phyloP scores from a whole-genome alignment of 306 rosid species.

The Chamaecrista fasciculata region DNA sequence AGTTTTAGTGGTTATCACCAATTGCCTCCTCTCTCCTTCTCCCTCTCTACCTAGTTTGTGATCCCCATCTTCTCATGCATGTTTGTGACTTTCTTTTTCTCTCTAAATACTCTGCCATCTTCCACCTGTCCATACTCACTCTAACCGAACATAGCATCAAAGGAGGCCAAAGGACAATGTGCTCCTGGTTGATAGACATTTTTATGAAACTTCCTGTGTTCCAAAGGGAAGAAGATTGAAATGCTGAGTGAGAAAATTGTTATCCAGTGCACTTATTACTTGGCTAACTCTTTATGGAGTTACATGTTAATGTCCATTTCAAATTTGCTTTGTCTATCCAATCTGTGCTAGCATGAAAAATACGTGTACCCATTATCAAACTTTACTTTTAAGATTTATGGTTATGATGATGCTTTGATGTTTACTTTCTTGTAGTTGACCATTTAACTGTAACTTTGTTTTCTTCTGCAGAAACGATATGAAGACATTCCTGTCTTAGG shows the following conservation, averaged over 20 bases:
- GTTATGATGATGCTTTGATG: slow-evolving; percentile 6
- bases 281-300: neutral
- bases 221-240: neutral
- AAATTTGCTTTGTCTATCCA: neutral
- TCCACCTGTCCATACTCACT: neutral
- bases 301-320: slow-evolving; percentile 1
- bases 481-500: slow-evolving; percentile 53
- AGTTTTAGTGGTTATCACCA: neutral
- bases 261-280: slow-evolving; percentile 3
- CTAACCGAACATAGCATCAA: neutral
- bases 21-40: neutral
- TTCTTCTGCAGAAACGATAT: slow-evolving; percentile 43
- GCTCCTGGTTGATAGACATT: neutral
- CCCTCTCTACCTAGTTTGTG: neutral
- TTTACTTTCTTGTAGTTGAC: neutral
- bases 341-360: slow-evolving; percentile 2
- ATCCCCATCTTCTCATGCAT: neutral
- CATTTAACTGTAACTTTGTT: neutral
- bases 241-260: neutral
- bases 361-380: neutral
- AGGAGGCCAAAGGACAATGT: neutral
- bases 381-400: neutral
- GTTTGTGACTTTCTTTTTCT: neutral
- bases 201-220: neutral
- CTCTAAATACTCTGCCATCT: neutral